These are phyloP conservation scores for Fusarium chuoi DNA, from an alignment of 2,329 filamentous ascomycete genomes.

Conservation along the genomic window DNA sequence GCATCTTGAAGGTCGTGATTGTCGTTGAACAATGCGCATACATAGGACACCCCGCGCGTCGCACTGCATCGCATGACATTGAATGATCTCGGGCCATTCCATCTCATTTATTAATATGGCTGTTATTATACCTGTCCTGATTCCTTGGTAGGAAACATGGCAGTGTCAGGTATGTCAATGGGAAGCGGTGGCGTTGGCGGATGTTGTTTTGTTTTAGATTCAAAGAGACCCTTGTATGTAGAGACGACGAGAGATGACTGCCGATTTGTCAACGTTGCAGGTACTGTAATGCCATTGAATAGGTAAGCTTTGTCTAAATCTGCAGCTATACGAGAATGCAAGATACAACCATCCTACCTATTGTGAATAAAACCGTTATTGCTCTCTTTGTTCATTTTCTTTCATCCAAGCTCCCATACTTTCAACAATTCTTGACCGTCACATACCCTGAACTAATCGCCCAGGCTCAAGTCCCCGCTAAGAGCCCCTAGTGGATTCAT, in stretches of 20 bases:
- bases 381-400: neutral
- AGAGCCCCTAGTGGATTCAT: constrained; percentile 19
- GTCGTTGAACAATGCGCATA: constrained; percentile 6
- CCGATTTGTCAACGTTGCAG: neutral
- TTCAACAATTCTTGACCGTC: constrained; percentile 14
- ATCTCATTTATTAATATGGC: neutral
- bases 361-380: neutral
- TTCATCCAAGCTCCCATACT: neutral
- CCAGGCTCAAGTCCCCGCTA: constrained; percentile 25
- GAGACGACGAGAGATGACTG: neutral
- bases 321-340: neutral
- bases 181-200: constrained; percentile 25
- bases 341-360: neutral
- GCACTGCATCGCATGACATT: constrained; percentile 9
- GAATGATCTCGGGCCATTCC: constrained; percentile 3
- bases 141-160: constrained; percentile 2
- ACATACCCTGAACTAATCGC: constrained; percentile 16
- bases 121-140: constrained; percentile 8
- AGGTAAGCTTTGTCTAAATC: neutral
- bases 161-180: constrained; percentile 24
- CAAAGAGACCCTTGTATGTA: neutral
- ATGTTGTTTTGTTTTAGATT: constrained; percentile 36
- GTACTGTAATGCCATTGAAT: neutral
- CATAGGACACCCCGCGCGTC: neutral
- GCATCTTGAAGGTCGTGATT: constrained; percentile 2